phyloP scores from a whole-genome alignment of 768 basidiomycete species.

The Collybiopsis confluens region DNA sequence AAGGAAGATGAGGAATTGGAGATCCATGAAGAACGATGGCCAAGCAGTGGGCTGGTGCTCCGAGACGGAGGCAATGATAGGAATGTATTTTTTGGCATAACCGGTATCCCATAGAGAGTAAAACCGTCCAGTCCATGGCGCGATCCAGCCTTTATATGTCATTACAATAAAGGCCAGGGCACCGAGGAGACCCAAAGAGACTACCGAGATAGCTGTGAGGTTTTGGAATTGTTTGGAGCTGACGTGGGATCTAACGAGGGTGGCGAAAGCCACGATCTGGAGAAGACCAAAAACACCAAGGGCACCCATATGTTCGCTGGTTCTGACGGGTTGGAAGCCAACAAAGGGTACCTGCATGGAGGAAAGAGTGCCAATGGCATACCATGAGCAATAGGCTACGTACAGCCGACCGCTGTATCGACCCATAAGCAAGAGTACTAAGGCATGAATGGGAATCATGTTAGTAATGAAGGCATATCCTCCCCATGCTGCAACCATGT shows the following conservation, averaged over 20 bases:
- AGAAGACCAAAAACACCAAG: conserved; percentile 95
- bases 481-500: conserved; percentile 99
- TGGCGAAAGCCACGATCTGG: conserved; percentile 92
- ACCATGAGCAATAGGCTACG: conserved; percentile 95
- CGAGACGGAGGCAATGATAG: conserved; percentile 97
- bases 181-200: conserved; percentile 69
- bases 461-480: conserved; percentile 99
- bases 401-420: conserved; percentile 90
- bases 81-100: conserved; percentile 96
- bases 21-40: conserved; percentile 99
- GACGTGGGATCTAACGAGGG: conserved; percentile 84
- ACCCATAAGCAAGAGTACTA: conserved; percentile 95
- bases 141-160: conserved; percentile 93
- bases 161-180: conserved; percentile 69
- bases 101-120: conserved; percentile 99
- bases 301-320: conserved; percentile 98
- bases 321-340: conserved; percentile 96
- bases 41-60: conserved; percentile 99
- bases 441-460: conserved; percentile 96
- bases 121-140: conserved; percentile 99
- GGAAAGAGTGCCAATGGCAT: conserved; percentile 92
- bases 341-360: conserved; percentile 99
- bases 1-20: conserved; percentile 94
- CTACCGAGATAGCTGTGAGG: conserved; percentile 66
- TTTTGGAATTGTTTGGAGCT: conserved; percentile 90